Percentiles rank a stretch among this genome's conserved stretches.
phyloP scores from a whole-genome alignment of 164 flowering plant species.

The Piper longum region DNA sequence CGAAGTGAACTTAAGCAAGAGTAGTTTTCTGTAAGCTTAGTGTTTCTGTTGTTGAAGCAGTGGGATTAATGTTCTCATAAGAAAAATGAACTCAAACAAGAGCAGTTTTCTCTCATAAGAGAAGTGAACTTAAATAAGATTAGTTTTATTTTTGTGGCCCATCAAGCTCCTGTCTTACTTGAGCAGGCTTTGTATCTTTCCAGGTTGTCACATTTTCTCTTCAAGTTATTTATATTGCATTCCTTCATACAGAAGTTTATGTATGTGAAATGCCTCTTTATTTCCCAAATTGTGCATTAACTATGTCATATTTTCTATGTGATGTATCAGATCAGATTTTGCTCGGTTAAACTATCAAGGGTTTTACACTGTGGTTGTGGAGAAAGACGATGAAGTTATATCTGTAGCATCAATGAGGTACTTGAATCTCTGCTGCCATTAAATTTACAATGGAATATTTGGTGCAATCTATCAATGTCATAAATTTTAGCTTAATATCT shows the following conservation, averaged over 20 bases:
- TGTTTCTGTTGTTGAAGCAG: too few relatives aligned
- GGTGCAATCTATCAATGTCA: background rate
- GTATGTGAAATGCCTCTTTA: background rate
- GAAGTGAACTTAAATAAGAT: too few relatives aligned
- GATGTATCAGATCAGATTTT: constrained; percentile 55
- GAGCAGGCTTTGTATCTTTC: too few relatives aligned
- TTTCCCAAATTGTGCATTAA: background rate
- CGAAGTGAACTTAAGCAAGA: too few relatives aligned
- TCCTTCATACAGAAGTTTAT: background rate
- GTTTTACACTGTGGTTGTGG: constrained; percentile 71
- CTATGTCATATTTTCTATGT: background rate
- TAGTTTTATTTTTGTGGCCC: too few relatives aligned
- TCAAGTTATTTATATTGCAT: background rate
- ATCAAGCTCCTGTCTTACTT: too few relatives aligned
- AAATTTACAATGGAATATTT: too few relatives aligned
- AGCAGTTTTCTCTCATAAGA: too few relatives aligned
- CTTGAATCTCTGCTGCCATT: background rate
- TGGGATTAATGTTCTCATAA: too few relatives aligned
- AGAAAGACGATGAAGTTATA: constrained; percentile 65
- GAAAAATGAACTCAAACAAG: too few relatives aligned
- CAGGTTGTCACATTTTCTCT: background rate
- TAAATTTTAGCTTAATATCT: background rate
- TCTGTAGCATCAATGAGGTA: constrained; percentile 93
- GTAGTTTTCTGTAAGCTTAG: too few relatives aligned
- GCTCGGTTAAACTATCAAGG: constrained; percentile 69